Evolutionary conservation across 2,329 filamentous ascomycete genomes (phyloP).

Genomic region (Cercospora sp.): DNA sequence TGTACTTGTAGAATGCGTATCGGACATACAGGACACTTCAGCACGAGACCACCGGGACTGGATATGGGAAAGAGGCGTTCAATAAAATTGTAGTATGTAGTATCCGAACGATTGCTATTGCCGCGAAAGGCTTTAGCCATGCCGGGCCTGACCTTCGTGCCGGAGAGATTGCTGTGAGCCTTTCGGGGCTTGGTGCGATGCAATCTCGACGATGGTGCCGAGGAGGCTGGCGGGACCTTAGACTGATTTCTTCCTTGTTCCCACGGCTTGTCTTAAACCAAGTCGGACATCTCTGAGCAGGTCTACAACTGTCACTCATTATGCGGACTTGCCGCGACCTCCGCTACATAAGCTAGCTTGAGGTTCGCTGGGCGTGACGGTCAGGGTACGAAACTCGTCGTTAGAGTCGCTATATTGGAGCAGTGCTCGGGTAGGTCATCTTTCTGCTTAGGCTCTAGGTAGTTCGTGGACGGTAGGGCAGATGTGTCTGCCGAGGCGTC

Average conservation of each 20-base stretch:
- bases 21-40: not conserved
- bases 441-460: too few species aligned
- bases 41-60: not conserved
- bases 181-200: conserved; percentile 14
- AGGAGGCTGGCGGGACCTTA: conserved; percentile 14
- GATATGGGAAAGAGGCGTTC: not conserved
- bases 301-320: too few species aligned
- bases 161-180: conserved; percentile 16
- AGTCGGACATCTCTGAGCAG: too few species aligned
- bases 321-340: too few species aligned
- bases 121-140: conserved; percentile 15
- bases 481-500: too few species aligned
- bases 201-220: conserved; percentile 14
- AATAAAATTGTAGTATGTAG: conserved; percentile 6
- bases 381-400: too few species aligned
- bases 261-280: too few species aligned
- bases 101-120: conserved; percentile 10
- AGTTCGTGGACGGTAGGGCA: too few species aligned
- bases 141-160: conserved; percentile 14
- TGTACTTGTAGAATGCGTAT: conserved; percentile 68
- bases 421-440: too few species aligned
- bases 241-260: not conserved
- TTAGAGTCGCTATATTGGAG: too few species aligned
- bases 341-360: too few species aligned
- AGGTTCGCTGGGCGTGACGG: too few species aligned